Base-by-base conservation (phyloP, 2,329 filamentous ascomycete species). In the Rhinocladiella mackenziei region DNA sequence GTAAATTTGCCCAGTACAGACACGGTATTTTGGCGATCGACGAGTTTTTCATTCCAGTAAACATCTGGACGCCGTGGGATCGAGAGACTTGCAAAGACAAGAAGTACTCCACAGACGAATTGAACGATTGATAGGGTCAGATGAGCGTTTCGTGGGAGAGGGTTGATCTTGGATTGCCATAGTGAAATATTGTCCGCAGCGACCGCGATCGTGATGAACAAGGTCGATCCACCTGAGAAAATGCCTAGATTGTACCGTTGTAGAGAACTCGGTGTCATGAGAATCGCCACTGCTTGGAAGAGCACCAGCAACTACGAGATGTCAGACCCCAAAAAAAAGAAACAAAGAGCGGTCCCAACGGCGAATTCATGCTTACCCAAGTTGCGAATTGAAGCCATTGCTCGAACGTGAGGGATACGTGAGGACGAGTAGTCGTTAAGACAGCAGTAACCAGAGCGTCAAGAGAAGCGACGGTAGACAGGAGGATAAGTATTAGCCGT, bases 21-120 rank as follows among this genome's bases (percentile, higher is more conserved):
- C 3, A 70, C 71, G 0, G 81, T 83, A 55, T 72, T 73, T 64
- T 83, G 74, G 11, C 69, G 67, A 58, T 89, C 84, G 22, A 91
- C 81, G 3, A 71, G 60, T 34, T 72, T 67, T 18, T 71, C 79
- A 28, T 80, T 61, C 56, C 73, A 68, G 57, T 73, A 86, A 13
- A 89, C 79, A 40, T 81, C 71, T 3, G 85, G 85, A 8, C 85
- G 74, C 31, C 85, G 75, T 3, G 82, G 83, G 10, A 88, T 66
- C 1, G 73, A 70, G 9, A 83, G 50, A 51, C 74, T 74, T 11
- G 70, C 64, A 32, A 76, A 51, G 10, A 66, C 63, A 13, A 78
- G 63, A n/a, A 64, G 57, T n/a, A 78, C 51, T 5, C 56, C 58
- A 41, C 53, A 47, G n/a, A 50, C 34, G 17, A 60, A 42, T 30